A percentile compares a stretch with the other conserved stretches of the same genome.
phyloP scores from a whole-genome alignment of 345 rosid genomes.

The Clarkia xantiana region DNA sequence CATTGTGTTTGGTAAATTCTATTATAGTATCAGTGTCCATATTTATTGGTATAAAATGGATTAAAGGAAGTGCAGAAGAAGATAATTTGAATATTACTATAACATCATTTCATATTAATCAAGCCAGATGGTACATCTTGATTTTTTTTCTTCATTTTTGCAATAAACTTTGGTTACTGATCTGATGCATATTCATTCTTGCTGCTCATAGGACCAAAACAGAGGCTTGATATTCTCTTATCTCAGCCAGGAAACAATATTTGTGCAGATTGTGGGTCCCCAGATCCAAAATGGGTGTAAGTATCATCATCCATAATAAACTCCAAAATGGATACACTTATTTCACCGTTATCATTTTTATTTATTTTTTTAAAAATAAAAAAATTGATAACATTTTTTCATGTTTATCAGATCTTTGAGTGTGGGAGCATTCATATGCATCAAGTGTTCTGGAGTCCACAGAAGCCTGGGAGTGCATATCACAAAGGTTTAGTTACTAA shows the following conservation, averaged over 20 bases:
- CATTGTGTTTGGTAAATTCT: no score
- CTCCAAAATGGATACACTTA: no score
- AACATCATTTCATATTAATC: no score
- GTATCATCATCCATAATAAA: conserved; percentile 10
- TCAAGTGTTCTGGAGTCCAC: conserved; percentile 94
- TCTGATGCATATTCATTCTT: conserved; percentile 6
- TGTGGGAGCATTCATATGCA: conserved; percentile 81
- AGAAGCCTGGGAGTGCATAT: conserved; percentile 97
- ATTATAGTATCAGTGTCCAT: no score
- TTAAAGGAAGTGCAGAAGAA: no score
- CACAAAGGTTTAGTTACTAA: conserved; percentile 42
- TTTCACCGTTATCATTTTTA: no score
- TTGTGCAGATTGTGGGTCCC: conserved; percentile 93
- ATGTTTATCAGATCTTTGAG: conserved; percentile 51
- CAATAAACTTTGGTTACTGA: conserved; percentile 2
- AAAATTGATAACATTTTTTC: neutral
- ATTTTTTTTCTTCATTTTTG: no score
- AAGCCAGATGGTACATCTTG: no score
- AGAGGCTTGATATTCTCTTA: conserved; percentile 43
- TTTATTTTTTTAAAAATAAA: no score
- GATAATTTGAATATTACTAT: no score
- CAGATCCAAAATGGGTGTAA: conserved; percentile 99
- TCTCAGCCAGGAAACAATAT: conserved; percentile 34
- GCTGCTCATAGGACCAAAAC: conserved; percentile 25
- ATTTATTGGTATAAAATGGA: no score